phyloP scores from a whole-genome alignment of 176 grass and related monocot genomes.

The Rhynchospora tenuis region DNA sequence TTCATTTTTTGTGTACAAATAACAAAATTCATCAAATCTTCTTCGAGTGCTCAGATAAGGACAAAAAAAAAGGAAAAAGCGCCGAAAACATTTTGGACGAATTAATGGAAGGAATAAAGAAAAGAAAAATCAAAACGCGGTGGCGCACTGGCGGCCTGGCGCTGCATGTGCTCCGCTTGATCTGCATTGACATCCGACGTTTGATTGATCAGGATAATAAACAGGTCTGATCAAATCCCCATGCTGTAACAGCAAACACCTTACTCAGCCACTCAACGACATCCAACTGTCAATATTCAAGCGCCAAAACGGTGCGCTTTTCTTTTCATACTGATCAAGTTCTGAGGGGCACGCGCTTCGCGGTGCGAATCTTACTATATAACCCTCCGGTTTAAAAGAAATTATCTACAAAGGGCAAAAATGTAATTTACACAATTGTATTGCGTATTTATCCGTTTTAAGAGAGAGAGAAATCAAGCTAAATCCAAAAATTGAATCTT shows the following conservation, averaged over 20 bases:
- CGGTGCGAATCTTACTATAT: background rate
- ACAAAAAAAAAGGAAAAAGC: too few species aligned
- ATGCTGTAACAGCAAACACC: background rate
- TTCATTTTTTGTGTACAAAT: too few species aligned
- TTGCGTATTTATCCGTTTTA: background rate
- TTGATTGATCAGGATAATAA: background rate
- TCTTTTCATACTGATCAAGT: background rate
- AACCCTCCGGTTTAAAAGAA: background rate
- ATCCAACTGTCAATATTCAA: background rate
- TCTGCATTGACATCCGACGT: background rate
- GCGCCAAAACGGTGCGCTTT: background rate
- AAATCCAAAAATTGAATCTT: slow-evolving; percentile 4
- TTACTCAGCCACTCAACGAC: background rate
- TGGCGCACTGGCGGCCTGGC: too few species aligned
- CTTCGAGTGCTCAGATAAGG: too few species aligned
- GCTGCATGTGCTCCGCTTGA: background rate
- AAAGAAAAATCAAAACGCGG: background rate
- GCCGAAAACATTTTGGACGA: background rate
- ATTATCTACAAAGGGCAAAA: background rate
- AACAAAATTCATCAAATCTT: too few species aligned
- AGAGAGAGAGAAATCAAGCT: background rate
- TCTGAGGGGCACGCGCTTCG: slow-evolving; percentile 1
- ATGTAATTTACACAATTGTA: background rate
- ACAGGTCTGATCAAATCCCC: background rate
- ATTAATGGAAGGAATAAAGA: background rate